A percentile compares a stretch with the other conserved stretches of the same genome.
These are phyloP conservation scores for Tolypocladium inflatum DNA, from an alignment of 2,329 filamentous ascomycete genomes.

Conservation along the genomic window DNA sequence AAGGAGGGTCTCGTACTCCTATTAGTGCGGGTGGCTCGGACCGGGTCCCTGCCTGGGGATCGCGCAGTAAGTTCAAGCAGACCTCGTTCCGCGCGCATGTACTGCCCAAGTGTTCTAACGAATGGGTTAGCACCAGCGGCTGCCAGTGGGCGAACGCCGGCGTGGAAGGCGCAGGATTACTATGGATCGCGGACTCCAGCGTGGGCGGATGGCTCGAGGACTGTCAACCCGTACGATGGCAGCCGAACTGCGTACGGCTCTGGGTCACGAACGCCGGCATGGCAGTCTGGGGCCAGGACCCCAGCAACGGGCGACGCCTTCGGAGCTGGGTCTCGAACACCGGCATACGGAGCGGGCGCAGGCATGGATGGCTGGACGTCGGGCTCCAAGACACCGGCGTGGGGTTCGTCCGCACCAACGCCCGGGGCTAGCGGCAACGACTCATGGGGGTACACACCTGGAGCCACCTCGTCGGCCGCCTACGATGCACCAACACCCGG, in stretches of 20 bases:
- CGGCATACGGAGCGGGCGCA: constrained; percentile 43
- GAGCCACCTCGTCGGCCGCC: constrained; percentile 32
- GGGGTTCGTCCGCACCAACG: constrained; percentile 50
- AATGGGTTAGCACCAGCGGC: constrained; percentile 38
- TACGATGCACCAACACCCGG: constrained; percentile 67
- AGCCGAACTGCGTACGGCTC: constrained; percentile 70
- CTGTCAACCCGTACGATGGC: constrained; percentile 63
- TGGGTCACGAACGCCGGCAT: constrained; percentile 63
- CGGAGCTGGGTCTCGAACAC: constrained; percentile 58
- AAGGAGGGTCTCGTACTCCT: constrained; percentile 59
- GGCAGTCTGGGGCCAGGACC: constrained; percentile 70
- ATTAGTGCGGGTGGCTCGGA: constrained; percentile 50
- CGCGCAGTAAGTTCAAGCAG: constrained; percentile 47
- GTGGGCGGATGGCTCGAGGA: constrained; percentile 60
- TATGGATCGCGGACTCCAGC: constrained; percentile 57
- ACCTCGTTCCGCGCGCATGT: background rate
- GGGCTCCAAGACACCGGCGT: constrained; percentile 71
- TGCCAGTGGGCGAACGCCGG: constrained; percentile 51
- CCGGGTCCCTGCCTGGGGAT: constrained; percentile 69
- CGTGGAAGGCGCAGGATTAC: constrained; percentile 46
- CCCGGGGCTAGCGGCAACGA: constrained; percentile 49
- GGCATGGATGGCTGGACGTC: constrained; percentile 50
- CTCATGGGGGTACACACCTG: constrained; percentile 50
- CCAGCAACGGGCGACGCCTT: constrained; percentile 52
- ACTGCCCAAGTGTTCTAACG: background rate